Conservation (phyloP, 2,329 filamentous ascomycete species). For the Rutstroemia sp. region DNA sequence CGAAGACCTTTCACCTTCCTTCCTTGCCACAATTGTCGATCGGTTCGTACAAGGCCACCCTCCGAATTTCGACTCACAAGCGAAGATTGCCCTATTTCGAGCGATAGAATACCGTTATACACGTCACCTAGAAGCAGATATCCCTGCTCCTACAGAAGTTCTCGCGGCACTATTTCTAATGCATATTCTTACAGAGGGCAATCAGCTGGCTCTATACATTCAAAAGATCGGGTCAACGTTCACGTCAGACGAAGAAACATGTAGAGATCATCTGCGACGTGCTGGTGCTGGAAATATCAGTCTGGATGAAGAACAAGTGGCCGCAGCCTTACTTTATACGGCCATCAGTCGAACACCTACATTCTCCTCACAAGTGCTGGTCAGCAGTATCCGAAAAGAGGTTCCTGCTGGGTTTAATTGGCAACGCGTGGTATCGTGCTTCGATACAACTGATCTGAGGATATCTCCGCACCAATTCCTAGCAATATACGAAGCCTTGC, state of each 20-base stretch:
- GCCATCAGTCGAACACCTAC: constrained; percentile 49
- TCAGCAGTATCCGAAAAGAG: constrained; percentile 57
- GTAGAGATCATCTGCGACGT: constrained; percentile 45
- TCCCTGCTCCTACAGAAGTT: constrained; percentile 61
- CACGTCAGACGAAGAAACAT: constrained; percentile 68
- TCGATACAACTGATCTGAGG: constrained; percentile 72
- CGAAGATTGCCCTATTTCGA: constrained; percentile 59
- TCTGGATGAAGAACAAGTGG: constrained; percentile 75
- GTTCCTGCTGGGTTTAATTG: constrained; percentile 58
- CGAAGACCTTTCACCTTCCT: constrained; percentile 57
- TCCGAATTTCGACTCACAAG: constrained; percentile 72
- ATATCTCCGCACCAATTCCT: constrained; percentile 77
- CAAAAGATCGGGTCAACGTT: constrained; percentile 68
- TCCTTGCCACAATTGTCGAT: constrained; percentile 75
- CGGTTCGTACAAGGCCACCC: constrained; percentile 82
- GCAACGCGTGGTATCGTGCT: constrained; percentile 66
- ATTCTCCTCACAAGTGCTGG: constrained; percentile 45
- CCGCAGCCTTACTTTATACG: constrained; percentile 65
- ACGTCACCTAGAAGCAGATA: constrained; percentile 43
- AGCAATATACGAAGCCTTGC: constrained; percentile 69
- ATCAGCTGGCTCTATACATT: constrained; percentile 57
- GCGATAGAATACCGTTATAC: constrained; percentile 56
- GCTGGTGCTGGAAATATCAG: constrained; percentile 40
- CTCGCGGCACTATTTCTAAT: constrained; percentile 63
- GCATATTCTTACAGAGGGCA: constrained; percentile 54